Base-by-base conservation (phyloP, 2,329 filamentous ascomycete species). In the Thelonectria blattea region DNA sequence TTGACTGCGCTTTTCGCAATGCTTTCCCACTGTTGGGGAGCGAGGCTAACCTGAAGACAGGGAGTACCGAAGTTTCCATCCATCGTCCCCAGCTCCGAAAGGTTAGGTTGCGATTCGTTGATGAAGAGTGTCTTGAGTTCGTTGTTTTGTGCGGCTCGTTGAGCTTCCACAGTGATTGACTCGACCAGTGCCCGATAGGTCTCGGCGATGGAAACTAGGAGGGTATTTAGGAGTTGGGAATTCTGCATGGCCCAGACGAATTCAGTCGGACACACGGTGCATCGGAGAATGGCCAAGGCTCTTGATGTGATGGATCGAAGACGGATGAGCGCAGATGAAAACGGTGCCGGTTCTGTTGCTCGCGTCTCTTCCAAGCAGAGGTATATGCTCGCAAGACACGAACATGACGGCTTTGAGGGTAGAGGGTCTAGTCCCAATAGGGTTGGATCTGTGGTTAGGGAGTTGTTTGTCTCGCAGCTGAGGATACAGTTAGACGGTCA, bases 231-330 rank as follows among this genome's bases (percentile, higher is more conserved):
- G 0, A 71, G 52, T 42, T 71, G 68, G 2, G 67, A 64, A 12
- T 71, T 71, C 34, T 71, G 68, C 68, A 71, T 71, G 1, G 68
- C 68, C 68, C 68, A 71, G 9, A 70, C 53, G 7, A 71, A 71
- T 22, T 66, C 56, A 0, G 64, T 68, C 0, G 68, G 68, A 18
- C 68, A 71, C 1, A 70, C 59, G 18, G 53, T 49, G 5, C 68
- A 71, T 14, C 67, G 60, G 10, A 71, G 64, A 2, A 71, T 56
- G 1, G 54, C 17, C 2, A 54, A 47, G 14, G 68, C 62, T 2
- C 60, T 65, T 1, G 41, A 30, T 1, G 62, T 70, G 8, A 70
- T 54, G 12, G 65, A 56, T 3, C 67, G 58, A 24, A 71, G 53
- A 10, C 58, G 57, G 2, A 56, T 58, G 7, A 71, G 39, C 1